Conservation (phyloP, 2,329 filamentous ascomycete genomes). For the Aphanocladium album region DNA sequence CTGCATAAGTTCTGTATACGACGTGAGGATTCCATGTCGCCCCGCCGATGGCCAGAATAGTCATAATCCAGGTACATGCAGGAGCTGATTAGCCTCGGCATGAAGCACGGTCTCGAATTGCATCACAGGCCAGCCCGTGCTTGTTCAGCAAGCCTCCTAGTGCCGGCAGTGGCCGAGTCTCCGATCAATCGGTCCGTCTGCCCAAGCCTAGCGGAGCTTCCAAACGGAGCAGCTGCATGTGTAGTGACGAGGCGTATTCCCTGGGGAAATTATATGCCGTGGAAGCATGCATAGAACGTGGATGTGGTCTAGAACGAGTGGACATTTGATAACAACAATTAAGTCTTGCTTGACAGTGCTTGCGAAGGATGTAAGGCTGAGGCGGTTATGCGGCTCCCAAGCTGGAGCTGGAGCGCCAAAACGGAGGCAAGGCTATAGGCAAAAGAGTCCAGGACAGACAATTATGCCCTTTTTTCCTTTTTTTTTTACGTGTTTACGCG, state of each 20-base stretch:
- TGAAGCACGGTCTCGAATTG: neutral
- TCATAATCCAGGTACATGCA: neutral
- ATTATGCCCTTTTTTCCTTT: no score
- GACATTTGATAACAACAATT: neutral
- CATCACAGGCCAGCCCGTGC: conserved; percentile 2
- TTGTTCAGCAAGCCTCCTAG: neutral
- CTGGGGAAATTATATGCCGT: neutral
- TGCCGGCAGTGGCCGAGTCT: neutral
- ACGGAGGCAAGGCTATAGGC: no score
- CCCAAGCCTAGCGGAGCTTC: neutral
- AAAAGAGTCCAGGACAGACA: no score
- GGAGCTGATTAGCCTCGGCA: neutral
- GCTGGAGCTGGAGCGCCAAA: no score
- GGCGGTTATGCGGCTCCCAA: no score
- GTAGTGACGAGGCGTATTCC: neutral
- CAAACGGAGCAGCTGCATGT: neutral
- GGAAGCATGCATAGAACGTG: no score
- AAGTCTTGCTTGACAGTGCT: no score
- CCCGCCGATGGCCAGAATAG: no score
- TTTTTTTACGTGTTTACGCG: no score
- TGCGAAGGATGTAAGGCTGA: no score
- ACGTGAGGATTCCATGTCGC: no score
- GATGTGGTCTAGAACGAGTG: neutral
- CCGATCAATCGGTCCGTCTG: conserved; percentile 6
- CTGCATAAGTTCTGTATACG: no score